Conservation (phyloP, 352 stramenopile species). For the Pilasporangium apinafurcum region DNA sequence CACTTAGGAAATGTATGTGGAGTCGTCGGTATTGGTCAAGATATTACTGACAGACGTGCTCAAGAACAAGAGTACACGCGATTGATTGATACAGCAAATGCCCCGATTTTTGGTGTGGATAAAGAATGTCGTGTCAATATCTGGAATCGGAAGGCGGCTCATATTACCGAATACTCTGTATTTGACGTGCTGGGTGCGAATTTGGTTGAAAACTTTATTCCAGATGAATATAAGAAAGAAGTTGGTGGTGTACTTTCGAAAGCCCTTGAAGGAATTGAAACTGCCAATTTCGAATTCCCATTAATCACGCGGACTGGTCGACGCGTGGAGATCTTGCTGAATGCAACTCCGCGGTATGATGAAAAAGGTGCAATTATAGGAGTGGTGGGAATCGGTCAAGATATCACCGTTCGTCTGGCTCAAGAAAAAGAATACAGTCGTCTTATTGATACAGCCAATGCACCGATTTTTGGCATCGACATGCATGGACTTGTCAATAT, state of each 20-base stretch:
- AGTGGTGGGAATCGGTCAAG: constrained; percentile 56
- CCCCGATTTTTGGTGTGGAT: constrained; percentile 80
- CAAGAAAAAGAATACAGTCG: constrained; percentile 62
- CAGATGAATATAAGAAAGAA: constrained; percentile 39
- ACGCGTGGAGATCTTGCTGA: constrained; percentile 46
- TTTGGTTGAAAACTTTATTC: constrained; percentile 75
- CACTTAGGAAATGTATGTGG: constrained; percentile 53
- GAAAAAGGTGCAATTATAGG: constrained; percentile 48
- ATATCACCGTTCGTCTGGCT: constrained; percentile 58
- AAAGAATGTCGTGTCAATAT: constrained; percentile 62
- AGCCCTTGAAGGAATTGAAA: constrained; percentile 48
- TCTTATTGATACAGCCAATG: constrained; percentile 47
- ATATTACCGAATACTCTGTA: constrained; percentile 72
- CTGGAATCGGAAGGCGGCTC: constrained; percentile 75
- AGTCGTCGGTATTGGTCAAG: constrained; percentile 62
- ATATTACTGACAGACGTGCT: constrained; percentile 54
- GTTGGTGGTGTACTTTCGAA: constrained; percentile 47
- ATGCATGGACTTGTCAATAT: constrained; percentile 61
- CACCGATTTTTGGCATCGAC: constrained; percentile 67
- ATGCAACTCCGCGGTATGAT: constrained; percentile 47
- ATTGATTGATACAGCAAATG: constrained; percentile 84
- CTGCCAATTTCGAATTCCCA: constrained; percentile 57
- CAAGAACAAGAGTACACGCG: constrained; percentile 77
- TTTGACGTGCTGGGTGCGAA: constrained; percentile 61
- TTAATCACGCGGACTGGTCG: constrained; percentile 40